phyloP scores from a whole-genome alignment of 2,329 filamentous ascomycete genomes.

The Neonectria hederae region DNA sequence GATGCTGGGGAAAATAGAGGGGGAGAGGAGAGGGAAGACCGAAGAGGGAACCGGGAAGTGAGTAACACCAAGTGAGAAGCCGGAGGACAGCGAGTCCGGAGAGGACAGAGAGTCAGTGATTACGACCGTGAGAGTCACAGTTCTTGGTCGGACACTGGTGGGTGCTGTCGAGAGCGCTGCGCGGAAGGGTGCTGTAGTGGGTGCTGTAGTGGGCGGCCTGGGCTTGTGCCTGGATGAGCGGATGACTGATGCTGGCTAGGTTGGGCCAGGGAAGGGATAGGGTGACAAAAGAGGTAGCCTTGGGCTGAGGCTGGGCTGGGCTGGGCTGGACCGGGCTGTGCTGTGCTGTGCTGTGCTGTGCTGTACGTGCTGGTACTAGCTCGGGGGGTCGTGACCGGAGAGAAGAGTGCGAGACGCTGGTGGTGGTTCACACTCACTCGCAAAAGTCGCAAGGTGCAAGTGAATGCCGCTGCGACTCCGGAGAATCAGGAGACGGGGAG shows the following conservation, averaged over 20 bases:
- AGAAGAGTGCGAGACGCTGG: slow-evolving; percentile 21
- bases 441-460: slow-evolving; percentile 58
- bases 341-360: slow-evolving; percentile 26
- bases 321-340: slow-evolving; percentile 37
- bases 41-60: slow-evolving; percentile 26
- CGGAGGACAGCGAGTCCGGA: slow-evolving; percentile 41
- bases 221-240: background rate
- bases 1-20: slow-evolving; percentile 23
- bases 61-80: slow-evolving; percentile 35
- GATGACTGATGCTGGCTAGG: slow-evolving; percentile 26
- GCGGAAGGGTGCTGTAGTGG: background rate
- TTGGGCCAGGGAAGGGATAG: slow-evolving; percentile 30
- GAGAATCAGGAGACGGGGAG: slow-evolving; percentile 27
- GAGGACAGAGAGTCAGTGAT: slow-evolving; percentile 38
- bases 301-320: slow-evolving; percentile 31
- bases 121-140: slow-evolving; percentile 35
- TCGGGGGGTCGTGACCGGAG: slow-evolving; percentile 20
- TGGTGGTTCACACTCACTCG: slow-evolving; percentile 16
- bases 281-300: slow-evolving; percentile 20
- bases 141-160: slow-evolving; percentile 31
- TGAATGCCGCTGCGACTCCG: slow-evolving; percentile 59
- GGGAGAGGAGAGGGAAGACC: slow-evolving; percentile 1
- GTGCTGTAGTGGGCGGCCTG: background rate
- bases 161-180: slow-evolving; percentile 4
- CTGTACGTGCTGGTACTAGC: slow-evolving; percentile 11